phyloP scores from a whole-genome alignment of 495 filamentous ascomycete species.

The Chlorociboria aeruginascens region DNA sequence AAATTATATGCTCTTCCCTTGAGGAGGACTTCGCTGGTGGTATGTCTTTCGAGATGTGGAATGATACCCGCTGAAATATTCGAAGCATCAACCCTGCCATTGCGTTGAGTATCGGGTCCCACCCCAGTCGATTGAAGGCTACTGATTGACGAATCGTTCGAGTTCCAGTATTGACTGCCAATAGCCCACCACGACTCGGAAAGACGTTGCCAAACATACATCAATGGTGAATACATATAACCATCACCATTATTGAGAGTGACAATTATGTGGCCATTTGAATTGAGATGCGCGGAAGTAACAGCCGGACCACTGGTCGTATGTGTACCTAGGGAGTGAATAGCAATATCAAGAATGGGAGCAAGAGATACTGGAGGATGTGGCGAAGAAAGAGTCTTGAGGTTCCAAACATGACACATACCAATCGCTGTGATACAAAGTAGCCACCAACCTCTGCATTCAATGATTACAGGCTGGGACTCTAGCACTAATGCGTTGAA shows the following conservation, averaged over 20 bases:
- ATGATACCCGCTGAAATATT: constrained; percentile 86
- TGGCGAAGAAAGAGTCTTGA: constrained; percentile 69
- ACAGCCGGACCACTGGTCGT: constrained; percentile 65
- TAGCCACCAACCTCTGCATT: constrained; percentile 80
- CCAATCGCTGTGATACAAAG: constrained; percentile 81
- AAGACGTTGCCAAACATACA: constrained; percentile 90
- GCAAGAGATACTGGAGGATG: constrained; percentile 86
- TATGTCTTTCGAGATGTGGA: constrained; percentile 83
- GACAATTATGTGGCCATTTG: constrained; percentile 67
- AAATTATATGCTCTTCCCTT: constrained; percentile 82
- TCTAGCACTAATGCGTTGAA: constrained; percentile 77
- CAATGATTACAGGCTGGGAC: constrained; percentile 85
- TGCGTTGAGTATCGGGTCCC: constrained; percentile 32
- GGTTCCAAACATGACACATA: constrained; percentile 88
- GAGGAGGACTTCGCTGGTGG: constrained; percentile 83
- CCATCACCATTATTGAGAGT: constrained; percentile 89
- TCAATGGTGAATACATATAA: constrained; percentile 66
- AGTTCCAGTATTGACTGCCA: constrained; percentile 96
- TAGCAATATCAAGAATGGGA: constrained; percentile 79
- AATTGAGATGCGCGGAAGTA: constrained; percentile 84
- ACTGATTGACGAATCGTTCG: constrained; percentile 71
- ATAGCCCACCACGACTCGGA: constrained; percentile 98
- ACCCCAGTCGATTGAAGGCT: constrained; percentile 62
- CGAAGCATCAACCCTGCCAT: constrained; percentile 40
- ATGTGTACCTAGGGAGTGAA: constrained; percentile 53